These are phyloP conservation scores for Trypanosoma scelopori DNA, from an alignment of 208 protist species.

Conservation along the genomic window DNA sequence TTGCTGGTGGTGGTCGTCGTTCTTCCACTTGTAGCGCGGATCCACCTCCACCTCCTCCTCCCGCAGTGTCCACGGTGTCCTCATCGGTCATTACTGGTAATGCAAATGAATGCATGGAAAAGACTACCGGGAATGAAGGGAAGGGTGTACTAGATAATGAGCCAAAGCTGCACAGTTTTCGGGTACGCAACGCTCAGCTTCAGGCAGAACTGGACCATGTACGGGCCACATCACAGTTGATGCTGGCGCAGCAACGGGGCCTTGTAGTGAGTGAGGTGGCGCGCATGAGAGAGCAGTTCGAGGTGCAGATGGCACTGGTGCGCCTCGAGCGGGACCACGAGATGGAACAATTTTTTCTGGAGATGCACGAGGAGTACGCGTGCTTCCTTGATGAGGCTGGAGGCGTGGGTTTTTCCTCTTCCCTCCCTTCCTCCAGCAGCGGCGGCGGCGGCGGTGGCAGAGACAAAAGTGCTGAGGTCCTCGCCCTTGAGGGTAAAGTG, in stretches of 20 bases:
- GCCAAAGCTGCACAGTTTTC: neutral
- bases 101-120: neutral
- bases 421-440: no score
- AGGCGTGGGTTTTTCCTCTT: neutral
- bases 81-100: neutral
- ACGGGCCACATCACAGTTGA: slow-evolving; percentile 35
- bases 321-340: slow-evolving; percentile 26
- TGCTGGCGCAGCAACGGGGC: slow-evolving; percentile 38
- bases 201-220: slow-evolving; percentile 41
- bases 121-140: neutral
- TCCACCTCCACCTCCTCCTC: neutral
- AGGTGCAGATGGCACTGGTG: slow-evolving; percentile 12
- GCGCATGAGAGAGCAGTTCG: slow-evolving; percentile 29
- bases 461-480: neutral
- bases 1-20: neutral
- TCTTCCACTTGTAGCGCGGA: neutral
- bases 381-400: slow-evolving; percentile 1
- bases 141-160: no score
- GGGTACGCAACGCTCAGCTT: slow-evolving; percentile 24
- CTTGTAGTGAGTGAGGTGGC: slow-evolving; percentile 23
- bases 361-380: slow-evolving; percentile 16
- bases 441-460: neutral
- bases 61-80: neutral
- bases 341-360: slow-evolving; percentile 6
- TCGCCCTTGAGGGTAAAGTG: slow-evolving; percentile 14